Conservation (phyloP, 169 alveolate species). For the Plasmodium vinckei region DNA sequence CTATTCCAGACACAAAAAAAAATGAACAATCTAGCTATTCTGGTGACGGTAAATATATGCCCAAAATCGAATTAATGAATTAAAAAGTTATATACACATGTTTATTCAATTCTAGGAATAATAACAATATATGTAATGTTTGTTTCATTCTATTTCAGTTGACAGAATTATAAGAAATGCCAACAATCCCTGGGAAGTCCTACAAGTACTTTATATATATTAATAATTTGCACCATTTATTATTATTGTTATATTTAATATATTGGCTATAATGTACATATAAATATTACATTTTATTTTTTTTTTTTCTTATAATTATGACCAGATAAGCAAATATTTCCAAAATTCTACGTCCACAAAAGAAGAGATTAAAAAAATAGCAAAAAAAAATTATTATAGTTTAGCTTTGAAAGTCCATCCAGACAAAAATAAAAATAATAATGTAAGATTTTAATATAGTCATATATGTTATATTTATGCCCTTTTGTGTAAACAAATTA, state of each 20-base stretch:
- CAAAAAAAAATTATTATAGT: constrained; percentile 30
- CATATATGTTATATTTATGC: not conserved
- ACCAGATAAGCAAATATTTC: constrained; percentile 15
- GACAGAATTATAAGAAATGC: constrained; percentile 61
- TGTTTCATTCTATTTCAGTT: constrained; percentile 7
- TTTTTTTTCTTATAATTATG: constrained; percentile 5
- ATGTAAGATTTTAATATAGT: constrained; percentile 18
- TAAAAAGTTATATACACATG: not conserved
- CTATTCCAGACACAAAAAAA: constrained; percentile 11
- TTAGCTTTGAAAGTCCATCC: constrained; percentile 57
- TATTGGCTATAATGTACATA: not conserved
- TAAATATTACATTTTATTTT: not conserved
- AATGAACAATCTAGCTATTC: not conserved
- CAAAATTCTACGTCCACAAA: constrained; percentile 12
- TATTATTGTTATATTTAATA: not conserved
- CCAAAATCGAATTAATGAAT: not conserved
- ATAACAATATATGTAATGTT: not conserved
- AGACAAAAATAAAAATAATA: constrained; percentile 47
- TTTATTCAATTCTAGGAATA: not conserved
- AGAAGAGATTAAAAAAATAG: constrained; percentile 18
- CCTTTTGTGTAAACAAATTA: not conserved
- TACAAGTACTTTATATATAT: constrained; percentile 33
- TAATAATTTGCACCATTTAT: not conserved
- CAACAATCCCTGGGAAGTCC: constrained; percentile 58
- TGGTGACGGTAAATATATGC: constrained; percentile 1